Conservation (phyloP, 768 basidiomycete genomes). For the Trametes gibbosa region DNA sequence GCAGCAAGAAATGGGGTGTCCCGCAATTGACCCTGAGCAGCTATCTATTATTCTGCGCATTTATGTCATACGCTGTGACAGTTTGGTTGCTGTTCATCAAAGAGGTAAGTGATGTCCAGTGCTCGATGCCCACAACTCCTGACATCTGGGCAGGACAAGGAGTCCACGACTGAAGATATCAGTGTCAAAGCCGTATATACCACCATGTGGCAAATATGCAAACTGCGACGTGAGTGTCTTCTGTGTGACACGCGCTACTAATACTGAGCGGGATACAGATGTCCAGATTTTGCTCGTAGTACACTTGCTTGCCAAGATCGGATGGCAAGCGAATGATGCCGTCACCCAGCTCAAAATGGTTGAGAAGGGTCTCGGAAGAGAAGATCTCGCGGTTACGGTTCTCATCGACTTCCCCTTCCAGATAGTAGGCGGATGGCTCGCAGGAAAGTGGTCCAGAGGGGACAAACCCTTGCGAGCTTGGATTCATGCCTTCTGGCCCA, state of each 20-base stretch:
- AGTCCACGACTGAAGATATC: slow-evolving; percentile 76
- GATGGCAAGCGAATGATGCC: slow-evolving; percentile 92
- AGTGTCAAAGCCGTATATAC: slow-evolving; percentile 88
- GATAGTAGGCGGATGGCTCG: slow-evolving; percentile 90
- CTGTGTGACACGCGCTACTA: background rate
- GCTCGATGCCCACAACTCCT: background rate
- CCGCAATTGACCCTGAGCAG: slow-evolving; percentile 68
- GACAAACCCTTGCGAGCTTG: slow-evolving; percentile 80
- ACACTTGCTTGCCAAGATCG: slow-evolving; percentile 90
- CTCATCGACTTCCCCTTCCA: slow-evolving; percentile 98
- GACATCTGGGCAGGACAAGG: slow-evolving; percentile 57
- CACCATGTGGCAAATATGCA: slow-evolving; percentile 93
- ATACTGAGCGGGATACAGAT: slow-evolving; percentile 48
- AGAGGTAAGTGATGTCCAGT: slow-evolving; percentile 55
- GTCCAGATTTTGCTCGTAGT: slow-evolving; percentile 84
- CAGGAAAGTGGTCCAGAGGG: slow-evolving; percentile 87
- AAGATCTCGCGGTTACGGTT: slow-evolving; percentile 94
- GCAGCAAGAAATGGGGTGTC: slow-evolving; percentile 72
- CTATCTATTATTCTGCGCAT: slow-evolving; percentile 85
- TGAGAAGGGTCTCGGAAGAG: slow-evolving; percentile 93
- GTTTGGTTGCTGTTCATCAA: slow-evolving; percentile 88
- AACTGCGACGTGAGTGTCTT: slow-evolving; percentile 72
- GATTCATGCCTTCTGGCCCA: slow-evolving; percentile 89
- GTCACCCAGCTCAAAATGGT: slow-evolving; percentile 91
- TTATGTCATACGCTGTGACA: slow-evolving; percentile 82